Base-by-base conservation (phyloP, 768 basidiomycete genomes). In the Suillus placidus region DNA sequence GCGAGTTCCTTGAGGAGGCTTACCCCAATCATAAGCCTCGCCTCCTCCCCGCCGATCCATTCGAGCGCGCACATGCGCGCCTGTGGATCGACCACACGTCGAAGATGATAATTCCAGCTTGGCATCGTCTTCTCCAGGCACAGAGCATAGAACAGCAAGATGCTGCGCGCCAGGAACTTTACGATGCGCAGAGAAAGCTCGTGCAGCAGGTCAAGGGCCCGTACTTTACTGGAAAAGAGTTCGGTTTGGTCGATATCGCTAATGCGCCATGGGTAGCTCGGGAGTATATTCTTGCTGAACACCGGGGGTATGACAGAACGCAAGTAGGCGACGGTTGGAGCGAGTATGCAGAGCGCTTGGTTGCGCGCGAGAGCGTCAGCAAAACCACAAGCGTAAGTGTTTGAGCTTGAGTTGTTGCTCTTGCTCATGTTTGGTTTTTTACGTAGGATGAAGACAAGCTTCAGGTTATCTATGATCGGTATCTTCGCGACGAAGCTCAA, bases 1-100 rank as follows among this genome's bases (percentile, higher is more conserved):
- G 83, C 74, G 88, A 91, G 73, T 88, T 88, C 73, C 79, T 91
- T 65, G 88, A 91, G 69, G 89, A 91, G 60, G 81, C 83, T 5
- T 87, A 82, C 71, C 67, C 66, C 12, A 57, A 69, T 8, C 65
- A 81, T 66, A 78, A 76, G 45, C 85, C 85, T 9, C 74, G 74
- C 43, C 73, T 89, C n/a, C 80, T 87, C 43, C 86, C 88, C 0
- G 61, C 67, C 6, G 84, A 88, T 66, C 83, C 88, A 2, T 79
- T 77, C 61, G 80, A 80, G 6, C 81, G 83, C n/a, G 87, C 85
- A 0, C 73, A 79, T 61, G 81, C 80, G 2, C 83, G 87, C 42
- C 80, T 89, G 66, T 86, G 85, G 85, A 75, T 87, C 55, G 86
- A 89, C 71, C 81, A 85, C 68, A 74, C 87, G 65, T 71, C 74